Base-by-base conservation (phyloP, 148 eudicot genomes). In the Heliamphora exappendiculata region DNA sequence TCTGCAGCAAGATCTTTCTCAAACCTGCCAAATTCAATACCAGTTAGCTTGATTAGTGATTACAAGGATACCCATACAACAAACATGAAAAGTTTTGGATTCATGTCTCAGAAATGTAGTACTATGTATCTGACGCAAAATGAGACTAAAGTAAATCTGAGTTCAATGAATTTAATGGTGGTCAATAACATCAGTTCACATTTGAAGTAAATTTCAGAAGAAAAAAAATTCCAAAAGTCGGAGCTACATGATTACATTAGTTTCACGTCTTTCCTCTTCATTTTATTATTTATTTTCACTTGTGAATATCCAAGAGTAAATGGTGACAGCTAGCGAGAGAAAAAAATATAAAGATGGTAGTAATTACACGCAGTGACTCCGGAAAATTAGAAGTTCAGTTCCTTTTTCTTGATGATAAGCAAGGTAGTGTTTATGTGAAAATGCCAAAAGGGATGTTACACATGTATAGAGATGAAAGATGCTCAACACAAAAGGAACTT, bases 1-100 rank as follows among this genome's bases (percentile, higher is more conserved):
- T 94, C 98, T 37, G 96, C 97, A 75, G 92, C 96, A 77, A 94
- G 88, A 72, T 86, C 91, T 81, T 83, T 91, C 79, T 84, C 93
- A 86, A 84, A 94, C 80, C 97, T 94, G 84, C 59, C 33, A 82
- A 63, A 63, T 34, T 20, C n/a, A 53, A 22, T 29, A 37, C 20
- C 29, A 0, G 60, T 74, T 37, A 58, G 54, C 66, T 59, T 74
- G 34, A 55, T 22, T 39, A 57, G 44, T 75, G 14, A 75, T 49
- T 11, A 31, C 19, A 39, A 68, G 69, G 45, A 60, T 11, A 37
- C 36, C 34, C 36, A 60, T 5, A 2, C 37, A 13, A 22, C 3
- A 7, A 37, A n/a, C 24, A 16, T 39, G 45, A 37, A 66, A 62
- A 11, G 20, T n/a, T 66, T 19, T 66, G 1, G 26, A 39, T 39